Conservation (phyloP, 2,329 filamentous ascomycete genomes). For the Sphaerulina musiva region DNA sequence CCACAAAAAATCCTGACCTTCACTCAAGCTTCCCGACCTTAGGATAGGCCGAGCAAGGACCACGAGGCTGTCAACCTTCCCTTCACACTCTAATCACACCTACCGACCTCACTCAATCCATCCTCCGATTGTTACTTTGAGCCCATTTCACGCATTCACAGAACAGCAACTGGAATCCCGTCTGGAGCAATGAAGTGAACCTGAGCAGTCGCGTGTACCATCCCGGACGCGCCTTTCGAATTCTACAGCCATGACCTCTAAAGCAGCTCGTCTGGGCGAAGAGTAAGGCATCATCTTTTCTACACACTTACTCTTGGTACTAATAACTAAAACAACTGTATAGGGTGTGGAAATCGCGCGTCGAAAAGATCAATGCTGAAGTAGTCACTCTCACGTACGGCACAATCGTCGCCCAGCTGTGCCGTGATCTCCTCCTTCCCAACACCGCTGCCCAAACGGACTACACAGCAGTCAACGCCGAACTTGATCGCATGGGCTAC, state of each 20-base stretch:
- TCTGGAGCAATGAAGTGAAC: slow-evolving; percentile 26
- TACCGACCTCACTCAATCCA: slow-evolving; percentile 4
- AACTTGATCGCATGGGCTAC: slow-evolving; percentile 98
- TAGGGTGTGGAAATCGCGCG: slow-evolving; percentile 89
- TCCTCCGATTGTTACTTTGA: too few relatives aligned
- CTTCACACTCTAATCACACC: background rate
- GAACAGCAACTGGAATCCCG: background rate
- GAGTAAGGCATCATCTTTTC: slow-evolving; percentile 50
- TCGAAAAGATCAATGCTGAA: slow-evolving; percentile 97
- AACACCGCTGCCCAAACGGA: slow-evolving; percentile 58
- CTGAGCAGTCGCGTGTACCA: slow-evolving; percentile 14
- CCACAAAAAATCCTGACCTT: background rate
- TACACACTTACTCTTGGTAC: background rate
- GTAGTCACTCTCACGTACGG: slow-evolving; percentile 96
- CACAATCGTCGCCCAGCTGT: slow-evolving; percentile 92
- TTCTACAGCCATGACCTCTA: slow-evolving; percentile 46
- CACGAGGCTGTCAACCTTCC: too few relatives aligned
- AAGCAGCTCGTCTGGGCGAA: slow-evolving; percentile 65
- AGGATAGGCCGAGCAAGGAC: too few relatives aligned
- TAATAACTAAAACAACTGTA: slow-evolving; percentile 29
- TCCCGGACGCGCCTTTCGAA: slow-evolving; percentile 15
- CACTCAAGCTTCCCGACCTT: background rate
- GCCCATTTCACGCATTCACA: background rate
- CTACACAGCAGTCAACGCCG: slow-evolving; percentile 93
- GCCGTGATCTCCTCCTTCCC: slow-evolving; percentile 66